Percentiles rank a stretch among this genome's conserved stretches.
These are phyloP conservation scores for Phytophthora agathidicida DNA, from an alignment of 352 stramenopile species.

Conservation along the genomic window DNA sequence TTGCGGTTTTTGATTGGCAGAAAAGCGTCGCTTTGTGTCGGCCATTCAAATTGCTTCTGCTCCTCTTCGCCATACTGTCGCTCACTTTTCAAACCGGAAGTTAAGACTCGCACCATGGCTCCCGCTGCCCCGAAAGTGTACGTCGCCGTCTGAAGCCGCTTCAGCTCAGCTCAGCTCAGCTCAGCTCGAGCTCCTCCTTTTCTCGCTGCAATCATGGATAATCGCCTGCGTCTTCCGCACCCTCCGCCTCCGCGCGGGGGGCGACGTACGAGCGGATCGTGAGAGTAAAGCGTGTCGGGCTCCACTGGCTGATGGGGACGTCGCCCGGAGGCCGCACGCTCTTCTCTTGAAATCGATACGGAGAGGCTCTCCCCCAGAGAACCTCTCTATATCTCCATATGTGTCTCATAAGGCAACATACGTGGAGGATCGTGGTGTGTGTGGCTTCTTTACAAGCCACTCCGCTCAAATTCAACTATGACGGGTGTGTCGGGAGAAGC, in stretches of 20 bases:
- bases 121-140: conserved; percentile 84
- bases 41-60: conserved; percentile 44
- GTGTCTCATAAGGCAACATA: conserved; percentile 67
- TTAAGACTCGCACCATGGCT: conserved; percentile 78
- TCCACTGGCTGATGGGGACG: neutral
- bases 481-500: conserved; percentile 71
- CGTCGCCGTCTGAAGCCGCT: conserved; percentile 35
- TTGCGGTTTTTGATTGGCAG: conserved; percentile 1
- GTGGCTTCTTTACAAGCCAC: conserved; percentile 53
- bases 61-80: no score
- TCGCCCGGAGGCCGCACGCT: conserved; percentile 12
- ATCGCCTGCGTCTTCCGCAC: conserved; percentile 45
- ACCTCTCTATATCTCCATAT: conserved; percentile 61
- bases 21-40: conserved; percentile 16
- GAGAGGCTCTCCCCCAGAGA: conserved; percentile 25
- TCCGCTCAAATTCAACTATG: conserved; percentile 90
- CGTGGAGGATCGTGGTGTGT: conserved; percentile 87
- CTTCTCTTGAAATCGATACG: conserved; percentile 91
- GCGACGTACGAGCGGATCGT: conserved; percentile 72
- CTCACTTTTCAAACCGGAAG: conserved; percentile 91
- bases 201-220: conserved; percentile 47
- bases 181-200: neutral
- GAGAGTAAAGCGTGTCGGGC: conserved; percentile 82
- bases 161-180: neutral
- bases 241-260: neutral